phyloP scores from a whole-genome alignment of 83 land plant species.

The Thuja plicata region DNA sequence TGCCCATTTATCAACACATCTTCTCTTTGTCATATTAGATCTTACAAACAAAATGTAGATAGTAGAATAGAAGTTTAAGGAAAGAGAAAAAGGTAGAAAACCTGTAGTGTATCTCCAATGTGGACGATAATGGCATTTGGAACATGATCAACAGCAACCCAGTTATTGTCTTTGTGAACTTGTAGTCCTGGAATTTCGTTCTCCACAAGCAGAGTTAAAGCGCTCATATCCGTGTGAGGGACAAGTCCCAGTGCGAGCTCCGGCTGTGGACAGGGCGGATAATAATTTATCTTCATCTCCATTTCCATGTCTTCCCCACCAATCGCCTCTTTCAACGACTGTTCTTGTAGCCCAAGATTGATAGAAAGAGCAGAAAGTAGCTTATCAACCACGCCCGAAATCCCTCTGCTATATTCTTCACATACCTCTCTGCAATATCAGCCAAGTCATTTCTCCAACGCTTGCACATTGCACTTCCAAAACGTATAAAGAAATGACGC shows the following conservation, averaged over 20 bases:
- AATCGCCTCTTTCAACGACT: constrained; percentile 2
- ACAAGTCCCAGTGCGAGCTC: too few species aligned
- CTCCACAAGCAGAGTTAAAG: not conserved
- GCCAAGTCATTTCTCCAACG: too few species aligned
- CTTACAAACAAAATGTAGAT: not conserved
- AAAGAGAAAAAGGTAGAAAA: not conserved
- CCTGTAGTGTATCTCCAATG: constrained; percentile 79
- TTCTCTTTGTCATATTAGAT: not conserved
- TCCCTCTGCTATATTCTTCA: constrained; percentile 30
- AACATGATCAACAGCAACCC: constrained; percentile 29
- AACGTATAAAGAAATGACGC: too few species aligned
- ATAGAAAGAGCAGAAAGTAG: constrained; percentile 31
- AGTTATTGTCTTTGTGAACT: constrained; percentile 40
- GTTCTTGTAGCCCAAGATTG: constrained; percentile 45
- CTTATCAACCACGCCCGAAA: constrained; percentile 32
- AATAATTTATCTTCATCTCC: constrained; percentile 62
- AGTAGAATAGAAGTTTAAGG: not conserved
- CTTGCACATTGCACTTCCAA: too few species aligned
- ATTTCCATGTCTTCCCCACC: constrained; percentile 11
- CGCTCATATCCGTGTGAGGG: too few species aligned
- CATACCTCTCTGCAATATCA: too few species aligned
- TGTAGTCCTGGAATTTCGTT: constrained; percentile 70
- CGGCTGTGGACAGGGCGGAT: constrained; percentile 55
- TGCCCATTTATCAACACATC: not conserved
- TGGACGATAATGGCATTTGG: constrained; percentile 60